These are phyloP conservation scores for Aegilops tauschii DNA, from an alignment of 176 grass and related monocot species.

Conservation along the genomic window DNA sequence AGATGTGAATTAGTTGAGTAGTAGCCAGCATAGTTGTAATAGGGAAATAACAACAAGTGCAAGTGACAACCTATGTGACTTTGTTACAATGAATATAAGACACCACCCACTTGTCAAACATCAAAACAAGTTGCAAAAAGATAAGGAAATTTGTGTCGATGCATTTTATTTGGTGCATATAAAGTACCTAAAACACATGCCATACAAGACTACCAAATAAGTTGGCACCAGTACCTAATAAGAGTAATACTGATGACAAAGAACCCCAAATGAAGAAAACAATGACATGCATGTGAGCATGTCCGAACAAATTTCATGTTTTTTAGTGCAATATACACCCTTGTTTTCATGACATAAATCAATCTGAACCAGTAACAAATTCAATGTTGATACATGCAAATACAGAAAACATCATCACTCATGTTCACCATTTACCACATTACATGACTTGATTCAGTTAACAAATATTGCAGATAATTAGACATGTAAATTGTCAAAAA, in stretches of 20 bases:
- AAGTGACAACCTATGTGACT: not conserved
- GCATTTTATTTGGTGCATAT: not conserved
- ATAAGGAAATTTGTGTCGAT: not conserved
- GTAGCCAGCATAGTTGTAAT: not conserved
- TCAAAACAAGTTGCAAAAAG: not conserved
- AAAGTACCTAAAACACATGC: not conserved
- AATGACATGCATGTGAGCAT: not conserved
- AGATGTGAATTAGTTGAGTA: not conserved
- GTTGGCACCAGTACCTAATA: not conserved
- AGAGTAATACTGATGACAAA: not conserved
- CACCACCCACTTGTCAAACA: not conserved
- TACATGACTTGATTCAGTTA: constrained; percentile 20
- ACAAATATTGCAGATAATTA: not conserved
- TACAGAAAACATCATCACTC: not conserved
- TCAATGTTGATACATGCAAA: not conserved
- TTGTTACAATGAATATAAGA: not conserved
- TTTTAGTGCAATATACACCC: too few relatives aligned
- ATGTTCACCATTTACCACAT: not conserved
- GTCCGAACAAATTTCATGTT: not conserved
- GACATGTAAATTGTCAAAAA: not conserved
- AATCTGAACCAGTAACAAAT: not conserved
- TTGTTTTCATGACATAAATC: too few relatives aligned
- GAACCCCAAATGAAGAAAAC: not conserved
- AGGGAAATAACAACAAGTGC: not conserved
- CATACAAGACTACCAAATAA: not conserved